Conservation (phyloP, 306 rosid genomes). For the Ormosia semicastrata region DNA sequence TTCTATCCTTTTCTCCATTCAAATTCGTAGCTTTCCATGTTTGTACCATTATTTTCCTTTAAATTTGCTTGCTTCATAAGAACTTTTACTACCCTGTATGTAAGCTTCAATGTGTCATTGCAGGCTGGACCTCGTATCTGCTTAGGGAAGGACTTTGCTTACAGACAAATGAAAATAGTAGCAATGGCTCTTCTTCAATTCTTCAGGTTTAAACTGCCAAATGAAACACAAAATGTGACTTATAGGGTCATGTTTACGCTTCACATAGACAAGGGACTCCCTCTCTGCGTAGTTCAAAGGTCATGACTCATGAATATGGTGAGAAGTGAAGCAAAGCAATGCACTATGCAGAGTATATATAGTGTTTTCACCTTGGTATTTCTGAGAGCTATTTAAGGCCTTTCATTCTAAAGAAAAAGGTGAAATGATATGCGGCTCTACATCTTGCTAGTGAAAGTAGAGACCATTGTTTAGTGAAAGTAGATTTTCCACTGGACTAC, state of each 20-base stretch:
- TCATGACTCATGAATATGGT: background rate
- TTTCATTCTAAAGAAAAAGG: background rate
- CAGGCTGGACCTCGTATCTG: constrained; percentile 79
- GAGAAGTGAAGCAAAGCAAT: background rate
- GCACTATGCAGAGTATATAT: background rate
- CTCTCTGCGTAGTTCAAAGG: constrained; percentile 52
- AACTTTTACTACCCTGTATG: background rate
- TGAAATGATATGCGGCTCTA: background rate
- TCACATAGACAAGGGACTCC: constrained; percentile 72
- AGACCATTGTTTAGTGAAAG: background rate
- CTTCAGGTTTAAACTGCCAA: constrained; percentile 59
- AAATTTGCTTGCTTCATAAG: background rate
- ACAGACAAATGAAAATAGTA: constrained; percentile 77
- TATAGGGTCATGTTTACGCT: constrained; percentile 75
- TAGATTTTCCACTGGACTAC: background rate
- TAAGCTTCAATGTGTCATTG: background rate
- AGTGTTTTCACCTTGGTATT: background rate
- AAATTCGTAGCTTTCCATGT: constrained; percentile 82
- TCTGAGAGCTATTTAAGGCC: background rate
- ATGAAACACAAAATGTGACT: constrained; percentile 40
- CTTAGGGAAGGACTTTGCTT: constrained; percentile 76
- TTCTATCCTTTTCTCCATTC: too few species aligned
- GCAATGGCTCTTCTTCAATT: constrained; percentile 54
- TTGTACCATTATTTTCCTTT: constrained; percentile 11
- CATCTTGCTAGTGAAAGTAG: background rate